These are phyloP conservation scores for Herpetospermum pedunculosum DNA, from an alignment of 306 rosid species.

Conservation along the genomic window DNA sequence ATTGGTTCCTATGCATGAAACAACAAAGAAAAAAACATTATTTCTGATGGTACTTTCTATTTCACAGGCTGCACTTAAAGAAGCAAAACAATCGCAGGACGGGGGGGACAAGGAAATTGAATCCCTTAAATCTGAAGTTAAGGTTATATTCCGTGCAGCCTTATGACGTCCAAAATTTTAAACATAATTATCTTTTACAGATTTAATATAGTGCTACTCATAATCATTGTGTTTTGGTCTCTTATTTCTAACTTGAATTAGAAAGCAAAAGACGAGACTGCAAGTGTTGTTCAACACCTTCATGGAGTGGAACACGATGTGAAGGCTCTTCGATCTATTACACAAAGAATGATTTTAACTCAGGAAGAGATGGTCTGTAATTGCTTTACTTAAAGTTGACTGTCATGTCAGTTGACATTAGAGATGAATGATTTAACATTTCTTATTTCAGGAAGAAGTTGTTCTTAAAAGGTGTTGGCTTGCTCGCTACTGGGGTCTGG, in stretches of 20 bases:
- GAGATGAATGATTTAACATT: slow-evolving; percentile 12
- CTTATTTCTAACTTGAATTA: slow-evolving; percentile 20
- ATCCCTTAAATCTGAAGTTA: slow-evolving; percentile 47
- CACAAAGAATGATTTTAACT: slow-evolving; percentile 95
- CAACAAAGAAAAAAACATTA: neutral
- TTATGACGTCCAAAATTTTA: neutral
- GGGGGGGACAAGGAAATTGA: slow-evolving; percentile 52
- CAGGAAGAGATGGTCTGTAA: slow-evolving; percentile 84
- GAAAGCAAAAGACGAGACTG: slow-evolving; percentile 66
- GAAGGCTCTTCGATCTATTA: slow-evolving; percentile 73
- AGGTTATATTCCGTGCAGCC: slow-evolving; percentile 29
- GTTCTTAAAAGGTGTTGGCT: slow-evolving; percentile 99
- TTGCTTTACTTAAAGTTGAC: slow-evolving; percentile 11
- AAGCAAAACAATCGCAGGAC: slow-evolving; percentile 54
- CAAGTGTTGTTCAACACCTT: slow-evolving; percentile 40
- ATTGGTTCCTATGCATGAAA: neutral
- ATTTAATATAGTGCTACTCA: slow-evolving; percentile 3
- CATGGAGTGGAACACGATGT: slow-evolving; percentile 77
- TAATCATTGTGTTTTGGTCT: slow-evolving; percentile 7
- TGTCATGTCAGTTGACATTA: slow-evolving; percentile 5
- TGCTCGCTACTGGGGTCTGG: slow-evolving; percentile 98
- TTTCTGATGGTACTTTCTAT: slow-evolving; percentile 5
- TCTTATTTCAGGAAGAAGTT: slow-evolving; percentile 80
- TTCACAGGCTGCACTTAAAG: slow-evolving; percentile 78
- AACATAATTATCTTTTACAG: neutral